Evolutionary conservation across 2,329 filamentous ascomycete genomes (phyloP), one percentile per base, ranked within the genome.

Genomic region (Cryoendolithus antarcticus): DNA sequence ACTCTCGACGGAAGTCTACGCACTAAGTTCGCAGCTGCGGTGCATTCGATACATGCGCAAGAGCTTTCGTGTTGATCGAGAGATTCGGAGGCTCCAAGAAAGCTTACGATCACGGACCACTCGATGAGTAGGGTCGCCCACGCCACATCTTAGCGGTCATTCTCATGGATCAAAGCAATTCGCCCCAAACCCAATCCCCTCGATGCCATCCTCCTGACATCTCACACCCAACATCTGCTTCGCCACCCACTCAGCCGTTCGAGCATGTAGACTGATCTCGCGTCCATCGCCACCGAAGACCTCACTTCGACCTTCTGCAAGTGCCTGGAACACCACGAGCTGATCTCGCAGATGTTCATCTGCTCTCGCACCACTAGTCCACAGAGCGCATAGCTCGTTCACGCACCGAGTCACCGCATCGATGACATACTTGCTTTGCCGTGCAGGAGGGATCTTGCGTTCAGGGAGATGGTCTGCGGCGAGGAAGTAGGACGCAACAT

Each of bases 261-360:
- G 46, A 0, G 63, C 54, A 57, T 71, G 67, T 35, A 70, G 43
- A 52, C 63, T 67, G 21, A 57, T 47, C 40, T 60, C 50, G 29
- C 57, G 40, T 41, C 48, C 28, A 6, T 38, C 42, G 5, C 36
- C 48, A 13, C 38, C 40, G 29, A 38, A 49, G 0, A 69, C 58
- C 1, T 36, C 34, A 44, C 62, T 64, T 29, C 24, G 48, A 1
- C 68, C 68, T 6, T 57, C 47, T 4, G 71, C 70, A 12, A 79
- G 54, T 10, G 70, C 70, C 49, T 77, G 71, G 42, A 75, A 78
- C 1, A 78, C 62, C 1, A 76, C 68, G 15, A 78, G 46, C 48
- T 78, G 74, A 52, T 78, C 75, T 32, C 70, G 59, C 65, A 75
- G 64, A 44, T 66, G 62, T 49, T 66, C 63, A 47, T 78, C 74